These are phyloP conservation scores for Aspergillus thermomutatus DNA, from an alignment of 2,329 filamentous ascomycete genomes.

Conservation along the genomic window DNA sequence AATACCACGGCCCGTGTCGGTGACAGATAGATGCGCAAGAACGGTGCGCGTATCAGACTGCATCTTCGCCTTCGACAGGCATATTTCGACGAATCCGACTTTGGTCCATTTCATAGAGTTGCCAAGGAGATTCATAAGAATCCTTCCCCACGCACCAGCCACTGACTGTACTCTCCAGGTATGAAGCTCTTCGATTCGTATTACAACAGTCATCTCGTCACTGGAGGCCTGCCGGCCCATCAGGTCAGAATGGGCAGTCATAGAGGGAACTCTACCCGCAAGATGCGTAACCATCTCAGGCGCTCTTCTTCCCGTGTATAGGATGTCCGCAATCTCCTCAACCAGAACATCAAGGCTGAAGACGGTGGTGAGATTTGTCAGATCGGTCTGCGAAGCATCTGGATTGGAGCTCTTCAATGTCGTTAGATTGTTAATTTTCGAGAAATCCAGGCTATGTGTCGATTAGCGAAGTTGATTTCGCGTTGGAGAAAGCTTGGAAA, in stretches of 20 bases:
- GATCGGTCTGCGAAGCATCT: neutral
- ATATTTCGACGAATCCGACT: conserved; percentile 22
- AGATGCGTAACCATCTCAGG: conserved; percentile 1
- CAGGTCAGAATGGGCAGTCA: neutral
- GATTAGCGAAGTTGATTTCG: neutral
- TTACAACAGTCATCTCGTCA: conserved; percentile 14
- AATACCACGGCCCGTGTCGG: conserved; percentile 63
- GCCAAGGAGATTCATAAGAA: conserved; percentile 32
- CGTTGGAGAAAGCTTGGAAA: neutral
- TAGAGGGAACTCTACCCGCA: neutral
- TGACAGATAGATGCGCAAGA: conserved; percentile 42
- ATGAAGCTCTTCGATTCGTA: conserved; percentile 12
- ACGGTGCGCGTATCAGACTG: conserved; percentile 9
- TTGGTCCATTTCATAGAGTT: conserved; percentile 31
- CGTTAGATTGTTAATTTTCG: conserved; percentile 26
- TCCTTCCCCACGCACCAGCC: conserved; percentile 23
- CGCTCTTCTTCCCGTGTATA: conserved; percentile 19
- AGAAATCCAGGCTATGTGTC: conserved; percentile 21
- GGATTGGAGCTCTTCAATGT: conserved; percentile 3
- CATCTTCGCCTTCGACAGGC: conserved; percentile 10
- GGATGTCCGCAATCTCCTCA: conserved; percentile 23
- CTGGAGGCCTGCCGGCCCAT: neutral
- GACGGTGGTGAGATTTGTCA: conserved; percentile 15
- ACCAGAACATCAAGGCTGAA: conserved; percentile 26
- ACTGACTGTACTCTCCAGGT: conserved; percentile 23